These are phyloP conservation scores for Pythium pyrilobum DNA, from an alignment of 352 stramenopile species.

Conservation along the genomic window DNA sequence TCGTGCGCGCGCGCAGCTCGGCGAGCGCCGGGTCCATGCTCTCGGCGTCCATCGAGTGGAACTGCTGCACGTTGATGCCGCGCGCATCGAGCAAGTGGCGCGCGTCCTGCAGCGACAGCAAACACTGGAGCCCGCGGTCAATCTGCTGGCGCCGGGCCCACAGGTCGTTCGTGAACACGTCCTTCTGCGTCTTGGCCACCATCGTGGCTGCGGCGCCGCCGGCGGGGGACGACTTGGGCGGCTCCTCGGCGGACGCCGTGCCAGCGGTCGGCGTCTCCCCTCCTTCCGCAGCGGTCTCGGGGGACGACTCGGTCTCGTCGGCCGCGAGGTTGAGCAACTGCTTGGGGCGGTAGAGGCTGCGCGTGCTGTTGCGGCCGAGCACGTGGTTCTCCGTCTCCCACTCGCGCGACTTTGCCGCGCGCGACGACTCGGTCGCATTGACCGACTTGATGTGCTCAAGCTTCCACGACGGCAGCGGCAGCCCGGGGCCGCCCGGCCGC, in stretches of 20 bases:
- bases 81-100: slow-evolving; percentile 78
- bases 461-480: slow-evolving; percentile 77
- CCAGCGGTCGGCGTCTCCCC: neutral
- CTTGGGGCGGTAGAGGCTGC: slow-evolving; percentile 73
- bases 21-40: slow-evolving; percentile 71
- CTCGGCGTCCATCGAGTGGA: slow-evolving; percentile 67
- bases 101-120: slow-evolving; percentile 77
- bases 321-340: slow-evolving; percentile 49
- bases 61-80: slow-evolving; percentile 81
- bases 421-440: slow-evolving; percentile 49
- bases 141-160: slow-evolving; percentile 71
- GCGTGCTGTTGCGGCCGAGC: slow-evolving; percentile 71
- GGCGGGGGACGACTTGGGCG: neutral
- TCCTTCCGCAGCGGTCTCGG: slow-evolving; percentile 2
- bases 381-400: slow-evolving; percentile 75
- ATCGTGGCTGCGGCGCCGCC: slow-evolving; percentile 24
- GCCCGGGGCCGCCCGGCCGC: slow-evolving; percentile 22
- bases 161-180: slow-evolving; percentile 70
- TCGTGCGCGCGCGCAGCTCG: slow-evolving; percentile 62
- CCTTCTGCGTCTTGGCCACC: slow-evolving; percentile 59
- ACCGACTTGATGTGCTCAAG: slow-evolving; percentile 80
- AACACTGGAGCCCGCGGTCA: slow-evolving; percentile 65
- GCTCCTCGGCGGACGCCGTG: slow-evolving; percentile 15
- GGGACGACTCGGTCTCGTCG: too few relatives aligned
- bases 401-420: slow-evolving; percentile 59